phyloP scores from a whole-genome alignment of 169 alveolate genomes.

The Plasmodium sp. region DNA sequence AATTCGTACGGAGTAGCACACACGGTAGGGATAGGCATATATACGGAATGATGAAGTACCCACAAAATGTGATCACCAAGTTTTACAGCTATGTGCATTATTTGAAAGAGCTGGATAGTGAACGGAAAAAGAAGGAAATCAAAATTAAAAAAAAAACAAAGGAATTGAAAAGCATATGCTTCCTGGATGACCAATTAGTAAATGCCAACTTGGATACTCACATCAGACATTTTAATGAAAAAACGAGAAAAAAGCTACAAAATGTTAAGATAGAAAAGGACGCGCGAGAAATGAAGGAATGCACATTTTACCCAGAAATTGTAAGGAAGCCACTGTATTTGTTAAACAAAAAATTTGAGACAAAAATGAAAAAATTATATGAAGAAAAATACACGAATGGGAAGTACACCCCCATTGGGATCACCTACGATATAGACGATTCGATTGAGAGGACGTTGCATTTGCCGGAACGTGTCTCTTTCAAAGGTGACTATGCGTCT shows the following conservation, averaged over 20 bases:
- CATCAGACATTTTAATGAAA: slow-evolving; percentile 44
- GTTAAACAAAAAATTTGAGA: slow-evolving; percentile 25
- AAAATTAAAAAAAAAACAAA: slow-evolving; percentile 24
- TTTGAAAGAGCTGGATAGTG: slow-evolving; percentile 27
- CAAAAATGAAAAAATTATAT: neutral
- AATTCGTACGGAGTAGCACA: slow-evolving; percentile 7
- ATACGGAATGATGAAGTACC: slow-evolving; percentile 38
- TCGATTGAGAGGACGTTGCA: slow-evolving; percentile 62
- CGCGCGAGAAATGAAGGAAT: slow-evolving; percentile 71
- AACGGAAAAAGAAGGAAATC: slow-evolving; percentile 8
- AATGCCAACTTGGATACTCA: slow-evolving; percentile 64
- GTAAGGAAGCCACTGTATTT: slow-evolving; percentile 24
- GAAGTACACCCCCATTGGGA: slow-evolving; percentile 5
- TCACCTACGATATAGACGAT: slow-evolving; percentile 61
- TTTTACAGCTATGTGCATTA: slow-evolving; percentile 64
- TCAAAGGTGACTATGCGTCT: neutral
- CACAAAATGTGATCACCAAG: slow-evolving; percentile 31
- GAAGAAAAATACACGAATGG: neutral
- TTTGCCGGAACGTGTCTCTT: neutral
- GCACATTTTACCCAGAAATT: slow-evolving; percentile 52
- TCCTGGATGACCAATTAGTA: slow-evolving; percentile 26
- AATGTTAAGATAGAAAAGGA: slow-evolving; percentile 6
- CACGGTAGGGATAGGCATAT: neutral
- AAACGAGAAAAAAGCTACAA: slow-evolving; percentile 36
- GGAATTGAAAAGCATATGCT: slow-evolving; percentile 28